These are phyloP conservation scores for Aspergillus tubingensis DNA, from an alignment of 2,329 filamentous ascomycete species.

Conservation along the genomic window DNA sequence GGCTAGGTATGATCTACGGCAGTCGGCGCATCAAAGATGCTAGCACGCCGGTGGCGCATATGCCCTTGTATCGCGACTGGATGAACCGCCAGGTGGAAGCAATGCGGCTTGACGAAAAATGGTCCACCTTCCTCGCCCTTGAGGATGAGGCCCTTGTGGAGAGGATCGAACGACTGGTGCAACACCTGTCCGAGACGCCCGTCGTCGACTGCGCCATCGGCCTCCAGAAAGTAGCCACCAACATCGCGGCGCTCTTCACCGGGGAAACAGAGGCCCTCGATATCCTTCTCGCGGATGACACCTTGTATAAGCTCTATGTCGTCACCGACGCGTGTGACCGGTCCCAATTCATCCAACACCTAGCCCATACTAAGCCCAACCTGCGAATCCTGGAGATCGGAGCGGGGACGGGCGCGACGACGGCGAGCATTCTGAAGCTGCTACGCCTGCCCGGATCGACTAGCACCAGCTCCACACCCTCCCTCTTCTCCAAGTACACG, in stretches of 20 bases:
- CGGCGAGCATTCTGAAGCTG: slow-evolving; percentile 2
- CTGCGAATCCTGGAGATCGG: slow-evolving; percentile 22
- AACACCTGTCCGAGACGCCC: not conserved
- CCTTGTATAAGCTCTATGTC: not conserved
- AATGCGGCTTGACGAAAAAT: not conserved
- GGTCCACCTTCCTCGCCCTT: not conserved
- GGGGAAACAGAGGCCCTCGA: not conserved
- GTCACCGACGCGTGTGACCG: not conserved
- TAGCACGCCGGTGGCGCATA: not conserved
- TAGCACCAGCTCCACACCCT: not conserved
- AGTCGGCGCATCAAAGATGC: slow-evolving; percentile 2
- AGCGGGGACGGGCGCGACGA: slow-evolving; percentile 24
- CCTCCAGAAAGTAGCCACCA: not conserved
- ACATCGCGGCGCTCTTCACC: not conserved
- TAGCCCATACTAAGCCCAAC: not conserved
- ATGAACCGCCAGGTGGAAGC: not conserved
- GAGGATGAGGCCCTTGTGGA: slow-evolving; percentile 3
- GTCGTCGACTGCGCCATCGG: slow-evolving; percentile 2
- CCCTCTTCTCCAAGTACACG: slow-evolving; percentile 18
- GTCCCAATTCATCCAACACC: not conserved
- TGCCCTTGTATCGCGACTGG: not conserved
- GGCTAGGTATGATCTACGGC: slow-evolving; percentile 19
- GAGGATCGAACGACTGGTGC: slow-evolving; percentile 4
- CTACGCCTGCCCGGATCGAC: not conserved
- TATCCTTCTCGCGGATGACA: not conserved